Percentiles rank a stretch among this genome's conserved stretches.
phyloP scores from a whole-genome alignment of 176 grass and related monocot species.

The Carex cristatella region DNA sequence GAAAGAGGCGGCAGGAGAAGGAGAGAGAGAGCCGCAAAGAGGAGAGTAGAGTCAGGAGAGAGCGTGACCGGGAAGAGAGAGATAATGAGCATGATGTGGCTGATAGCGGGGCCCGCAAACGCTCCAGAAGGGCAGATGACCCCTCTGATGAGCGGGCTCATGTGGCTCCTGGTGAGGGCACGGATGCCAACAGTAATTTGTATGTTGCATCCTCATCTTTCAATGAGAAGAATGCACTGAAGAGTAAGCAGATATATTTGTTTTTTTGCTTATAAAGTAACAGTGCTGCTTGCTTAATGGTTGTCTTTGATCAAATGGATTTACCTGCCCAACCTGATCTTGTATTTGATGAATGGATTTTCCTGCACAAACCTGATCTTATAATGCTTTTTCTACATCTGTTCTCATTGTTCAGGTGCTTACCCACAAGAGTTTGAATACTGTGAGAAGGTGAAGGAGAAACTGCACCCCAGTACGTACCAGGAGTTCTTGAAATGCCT shows the following conservation, averaged over 20 bases:
- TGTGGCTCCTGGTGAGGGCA: neutral
- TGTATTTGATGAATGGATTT: conserved; percentile 1
- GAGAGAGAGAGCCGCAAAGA: conserved; percentile 75
- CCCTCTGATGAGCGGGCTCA: conserved; percentile 17
- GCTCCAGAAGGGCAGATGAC: conserved; percentile 43
- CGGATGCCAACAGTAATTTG: conserved; percentile 25
- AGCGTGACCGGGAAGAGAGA: conserved; percentile 82
- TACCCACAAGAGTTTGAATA: conserved; percentile 87
- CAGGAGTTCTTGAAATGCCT: conserved; percentile 99
- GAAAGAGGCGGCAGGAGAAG: conserved; percentile 62
- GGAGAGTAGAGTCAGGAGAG: conserved; percentile 61
- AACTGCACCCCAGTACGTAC: conserved; percentile 85
- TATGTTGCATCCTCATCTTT: conserved; percentile 70
- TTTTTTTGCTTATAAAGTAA: neutral
- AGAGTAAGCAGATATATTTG: conserved; percentile 59
- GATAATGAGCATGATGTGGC: conserved; percentile 75
- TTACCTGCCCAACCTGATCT: neutral
- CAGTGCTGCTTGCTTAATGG: conserved; percentile 2
- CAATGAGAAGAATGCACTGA: conserved; percentile 79
- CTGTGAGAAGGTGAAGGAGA: conserved; percentile 96
- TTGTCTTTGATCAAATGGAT: neutral
- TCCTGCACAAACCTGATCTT: neutral
- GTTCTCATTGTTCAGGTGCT: conserved; percentile 44
- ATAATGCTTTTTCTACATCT: conserved; percentile 8
- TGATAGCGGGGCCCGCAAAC: conserved; percentile 65